Evolutionary conservation across 2,329 filamentous ascomycete species (phyloP).

Genomic region (Phyllachora maydis): DNA sequence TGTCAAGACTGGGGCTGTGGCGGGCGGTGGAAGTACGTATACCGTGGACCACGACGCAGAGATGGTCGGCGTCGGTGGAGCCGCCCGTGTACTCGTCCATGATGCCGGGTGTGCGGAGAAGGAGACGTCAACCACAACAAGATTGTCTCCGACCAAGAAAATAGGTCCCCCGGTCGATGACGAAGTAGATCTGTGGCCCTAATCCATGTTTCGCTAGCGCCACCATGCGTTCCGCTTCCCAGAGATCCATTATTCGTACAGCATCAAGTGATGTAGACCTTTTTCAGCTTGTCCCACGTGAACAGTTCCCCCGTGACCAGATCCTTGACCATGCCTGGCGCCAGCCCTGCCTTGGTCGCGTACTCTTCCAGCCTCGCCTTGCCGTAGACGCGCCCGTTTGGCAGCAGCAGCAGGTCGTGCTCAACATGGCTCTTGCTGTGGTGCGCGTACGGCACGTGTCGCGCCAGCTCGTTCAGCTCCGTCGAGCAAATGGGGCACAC

Average conservation of each 20-base stretch:
- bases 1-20: neutral
- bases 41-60: conserved; percentile 61
- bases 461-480: conserved; percentile 80
- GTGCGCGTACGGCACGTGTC: conserved; percentile 80
- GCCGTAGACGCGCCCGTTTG: conserved; percentile 75
- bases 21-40: conserved; percentile 27
- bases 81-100: conserved; percentile 28
- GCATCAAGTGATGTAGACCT: conserved; percentile 90
- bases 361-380: conserved; percentile 52
- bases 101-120: too few relatives aligned
- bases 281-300: conserved; percentile 43
- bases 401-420: conserved; percentile 65
- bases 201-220: too few relatives aligned
- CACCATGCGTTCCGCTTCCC: too few relatives aligned
- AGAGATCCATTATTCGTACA: too few relatives aligned
- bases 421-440: conserved; percentile 91
- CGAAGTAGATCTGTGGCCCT: too few relatives aligned
- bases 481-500: conserved; percentile 93
- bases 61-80: conserved; percentile 38
- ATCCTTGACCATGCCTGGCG: conserved; percentile 50
- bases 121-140: too few relatives aligned
- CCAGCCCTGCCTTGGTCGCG: conserved; percentile 59
- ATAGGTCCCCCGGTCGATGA: too few relatives aligned
- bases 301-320: conserved; percentile 55
- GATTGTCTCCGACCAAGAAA: conserved; percentile 10